phyloP scores from a whole-genome alignment of 495 filamentous ascomycete genomes.

The Apiosordaria backusii region DNA sequence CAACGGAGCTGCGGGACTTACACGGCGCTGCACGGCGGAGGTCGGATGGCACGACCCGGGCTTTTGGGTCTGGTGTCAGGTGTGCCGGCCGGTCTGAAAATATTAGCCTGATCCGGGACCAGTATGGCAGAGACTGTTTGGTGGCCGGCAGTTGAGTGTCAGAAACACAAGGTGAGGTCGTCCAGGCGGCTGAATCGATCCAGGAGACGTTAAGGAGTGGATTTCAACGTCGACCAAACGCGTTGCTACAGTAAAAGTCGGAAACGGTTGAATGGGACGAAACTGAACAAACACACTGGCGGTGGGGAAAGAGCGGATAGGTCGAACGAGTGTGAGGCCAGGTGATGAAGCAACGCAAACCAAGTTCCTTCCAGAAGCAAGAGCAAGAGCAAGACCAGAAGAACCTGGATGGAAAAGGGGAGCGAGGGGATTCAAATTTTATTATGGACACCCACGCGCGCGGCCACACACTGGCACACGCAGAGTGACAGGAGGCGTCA shows the following conservation, averaged over 20 bases:
- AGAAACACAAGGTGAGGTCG: slow-evolving; percentile 8
- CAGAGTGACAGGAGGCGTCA: slow-evolving; percentile 12
- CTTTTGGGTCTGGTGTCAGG: slow-evolving; percentile 17
- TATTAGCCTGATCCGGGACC: slow-evolving; percentile 27
- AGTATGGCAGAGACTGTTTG: not conserved
- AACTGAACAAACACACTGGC: not conserved
- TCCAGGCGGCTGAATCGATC: slow-evolving; percentile 5
- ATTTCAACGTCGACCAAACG: slow-evolving; percentile 13
- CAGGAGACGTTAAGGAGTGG: slow-evolving; percentile 10
- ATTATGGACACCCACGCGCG: not conserved
- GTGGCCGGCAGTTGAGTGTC: not conserved
- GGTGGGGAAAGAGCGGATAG: not conserved
- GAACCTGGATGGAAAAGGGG: not conserved
- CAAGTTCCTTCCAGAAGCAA: not conserved
- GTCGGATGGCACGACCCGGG: slow-evolving; percentile 18
- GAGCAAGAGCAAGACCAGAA: not conserved
- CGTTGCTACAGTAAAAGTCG: not conserved
- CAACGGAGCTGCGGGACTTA: slow-evolving; percentile 16
- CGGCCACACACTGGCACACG: not conserved
- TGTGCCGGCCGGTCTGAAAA: slow-evolving; percentile 13
- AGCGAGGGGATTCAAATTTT: slow-evolving; percentile 1
- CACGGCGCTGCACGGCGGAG: slow-evolving; percentile 2
- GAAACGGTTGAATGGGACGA: not conserved
- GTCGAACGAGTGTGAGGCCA: not conserved
- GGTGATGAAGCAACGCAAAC: not conserved